Evolutionary conservation across 495 filamentous ascomycete species (phyloP), one percentile per base, ranked within the genome.

Genomic region (Ramalina intermedia): DNA sequence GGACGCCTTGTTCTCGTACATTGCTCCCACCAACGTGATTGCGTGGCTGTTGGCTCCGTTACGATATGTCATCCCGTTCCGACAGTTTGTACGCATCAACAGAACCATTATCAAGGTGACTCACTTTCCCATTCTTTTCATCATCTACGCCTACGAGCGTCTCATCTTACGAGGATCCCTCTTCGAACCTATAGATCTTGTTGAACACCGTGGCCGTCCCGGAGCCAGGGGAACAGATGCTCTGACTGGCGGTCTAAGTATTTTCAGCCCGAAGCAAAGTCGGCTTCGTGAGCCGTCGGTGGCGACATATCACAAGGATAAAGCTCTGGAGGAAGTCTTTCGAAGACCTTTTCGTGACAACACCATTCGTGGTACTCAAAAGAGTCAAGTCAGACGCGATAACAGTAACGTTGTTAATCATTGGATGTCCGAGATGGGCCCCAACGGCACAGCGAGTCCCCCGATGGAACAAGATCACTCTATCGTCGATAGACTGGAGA

Each of bases 271-370:
- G 13, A 67, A 56, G 14, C 59, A 63, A 14, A 75, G 68, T 49
- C 66, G 82, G 33, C 68, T 84, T 6, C 80, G 86, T 29, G 85
- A 91, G 59, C 85, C 86, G 42, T 93, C 86, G 0, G 74, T 91
- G 39, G 75, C 82, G 26, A 88, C 84, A 0, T 87, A 79, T 57
- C 85, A 89, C 49, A 91, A 94, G 58, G 89, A 95, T 53, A 79
- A 78, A 37, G 89, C 85, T 9, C 66, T 96, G n/a, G 90, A 94
- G 20, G 88, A 93, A 55, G 87, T 96, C 0, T 96, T 96, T 61
- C 74, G 85, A 47, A 66, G 68, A 23, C 76, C 78, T 8, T 81
- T 73, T 49, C 57, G 57, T 18, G 70, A 68, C 40, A 64, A 66
- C 21, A 67, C 64, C 6, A 40, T 65, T 16, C 65, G 66, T 21